phyloP scores from a whole-genome alignment of 495 filamentous ascomycete genomes.

The Pseudoneurospora amorphoporcata region DNA sequence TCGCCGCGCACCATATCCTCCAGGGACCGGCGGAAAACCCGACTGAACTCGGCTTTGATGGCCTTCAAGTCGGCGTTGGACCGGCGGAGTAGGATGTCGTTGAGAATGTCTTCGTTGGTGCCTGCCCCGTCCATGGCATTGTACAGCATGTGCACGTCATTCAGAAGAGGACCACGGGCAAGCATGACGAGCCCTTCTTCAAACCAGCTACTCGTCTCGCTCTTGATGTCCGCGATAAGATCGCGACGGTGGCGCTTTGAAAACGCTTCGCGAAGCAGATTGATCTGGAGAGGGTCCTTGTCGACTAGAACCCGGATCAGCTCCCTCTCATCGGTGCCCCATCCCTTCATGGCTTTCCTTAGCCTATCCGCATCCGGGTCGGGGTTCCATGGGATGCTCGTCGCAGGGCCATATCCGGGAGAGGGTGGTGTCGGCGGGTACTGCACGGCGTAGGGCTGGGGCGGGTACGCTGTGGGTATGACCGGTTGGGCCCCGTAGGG shows the following conservation, averaged over 20 bases:
- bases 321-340: constrained; percentile 74
- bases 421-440: constrained; percentile 46
- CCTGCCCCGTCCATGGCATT: constrained; percentile 66
- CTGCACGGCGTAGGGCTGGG: constrained; percentile 16
- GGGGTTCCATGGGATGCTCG: constrained; percentile 54
- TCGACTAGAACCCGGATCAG: constrained; percentile 56
- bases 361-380: constrained; percentile 55
- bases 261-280: constrained; percentile 58
- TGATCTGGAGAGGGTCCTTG: constrained; percentile 64
- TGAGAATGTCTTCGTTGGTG: constrained; percentile 76
- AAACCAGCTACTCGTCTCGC: constrained; percentile 66
- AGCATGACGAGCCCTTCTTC: constrained; percentile 58
- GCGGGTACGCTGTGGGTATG: constrained; percentile 27
- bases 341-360: constrained; percentile 79
- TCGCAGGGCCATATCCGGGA: constrained; percentile 50
- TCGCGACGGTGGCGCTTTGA: constrained; percentile 47
- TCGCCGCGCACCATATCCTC: constrained; percentile 63
- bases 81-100: constrained; percentile 74
- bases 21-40: constrained; percentile 47
- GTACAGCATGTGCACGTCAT: constrained; percentile 56
- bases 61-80: constrained; percentile 75
- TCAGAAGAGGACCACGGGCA: constrained; percentile 62
- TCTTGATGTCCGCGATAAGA: constrained; percentile 63
- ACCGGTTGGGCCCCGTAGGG: constrained; percentile 23
- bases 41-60: constrained; percentile 69